phyloP scores from a whole-genome alignment of 192 early-diverging fungal species.

The Pecoramyces ruminantium region DNA sequence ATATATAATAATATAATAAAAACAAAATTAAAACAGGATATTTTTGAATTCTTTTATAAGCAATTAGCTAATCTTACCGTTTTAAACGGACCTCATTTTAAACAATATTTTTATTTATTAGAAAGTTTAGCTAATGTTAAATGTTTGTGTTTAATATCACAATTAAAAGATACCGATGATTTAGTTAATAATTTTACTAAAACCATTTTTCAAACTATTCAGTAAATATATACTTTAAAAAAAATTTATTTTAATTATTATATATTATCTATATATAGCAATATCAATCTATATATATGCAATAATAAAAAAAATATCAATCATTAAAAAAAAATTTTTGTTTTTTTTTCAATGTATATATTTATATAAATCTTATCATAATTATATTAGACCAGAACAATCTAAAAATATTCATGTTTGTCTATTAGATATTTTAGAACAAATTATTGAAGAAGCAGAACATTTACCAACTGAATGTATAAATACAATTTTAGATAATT shows the following conservation, averaged over 20 bases:
- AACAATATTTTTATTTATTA: slow-evolving; percentile 66
- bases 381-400: slow-evolving; percentile 30
- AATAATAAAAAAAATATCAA: too few relatives aligned
- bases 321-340: too few relatives aligned
- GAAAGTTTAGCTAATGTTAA: slow-evolving; percentile 73
- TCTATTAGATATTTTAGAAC: slow-evolving; percentile 65
- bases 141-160: slow-evolving; percentile 59
- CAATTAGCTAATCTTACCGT: slow-evolving; percentile 54
- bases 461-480: slow-evolving; percentile 61
- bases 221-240: slow-evolving; percentile 17
- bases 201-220: slow-evolving; percentile 48
- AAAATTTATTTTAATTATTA: neutral
- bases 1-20: neutral
- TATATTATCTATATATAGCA: too few relatives aligned
- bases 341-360: neutral
- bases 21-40: slow-evolving; percentile 15
- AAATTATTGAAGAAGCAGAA: slow-evolving; percentile 58
- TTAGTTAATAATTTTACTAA: slow-evolving; percentile 54
- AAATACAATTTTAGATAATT: slow-evolving; percentile 62
- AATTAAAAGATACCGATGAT: slow-evolving; percentile 59
- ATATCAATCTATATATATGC: too few relatives aligned
- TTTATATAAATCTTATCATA: neutral
- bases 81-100: slow-evolving; percentile 41
- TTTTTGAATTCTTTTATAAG: slow-evolving; percentile 68
- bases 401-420: slow-evolving; percentile 61